Percentiles rank a stretch among this genome's conserved stretches.
These are phyloP conservation scores for Aspergillus puulaauensis DNA, from an alignment of 2,329 filamentous ascomycete species.

Conservation along the genomic window DNA sequence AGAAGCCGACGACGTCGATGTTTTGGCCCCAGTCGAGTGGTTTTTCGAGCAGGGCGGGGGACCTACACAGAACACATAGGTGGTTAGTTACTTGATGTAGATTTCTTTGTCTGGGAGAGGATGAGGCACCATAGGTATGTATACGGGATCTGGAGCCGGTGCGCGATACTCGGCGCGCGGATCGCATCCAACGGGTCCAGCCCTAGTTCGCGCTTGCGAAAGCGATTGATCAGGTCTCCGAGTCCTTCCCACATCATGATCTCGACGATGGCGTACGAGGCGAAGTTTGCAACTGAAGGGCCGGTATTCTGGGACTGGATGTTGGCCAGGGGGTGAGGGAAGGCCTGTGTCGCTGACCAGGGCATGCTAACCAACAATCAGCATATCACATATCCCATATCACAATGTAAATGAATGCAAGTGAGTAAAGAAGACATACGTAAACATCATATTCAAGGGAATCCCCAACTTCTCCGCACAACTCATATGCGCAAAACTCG, in stretches of 20 bases:
- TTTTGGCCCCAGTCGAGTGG: slow-evolving; percentile 72
- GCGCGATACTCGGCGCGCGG: slow-evolving; percentile 78
- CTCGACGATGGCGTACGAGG: slow-evolving; percentile 81
- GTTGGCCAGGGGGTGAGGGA: slow-evolving; percentile 83
- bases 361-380: slow-evolving; percentile 63
- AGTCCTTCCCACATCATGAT: slow-evolving; percentile 93
- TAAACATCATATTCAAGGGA: slow-evolving; percentile 85
- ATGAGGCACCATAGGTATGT: slow-evolving; percentile 77
- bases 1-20: slow-evolving; percentile 75
- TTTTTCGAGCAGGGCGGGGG: slow-evolving; percentile 74
- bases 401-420: too few species aligned
- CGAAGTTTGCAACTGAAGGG: slow-evolving; percentile 73
- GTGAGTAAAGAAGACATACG: slow-evolving; percentile 46
- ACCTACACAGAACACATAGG: slow-evolving; percentile 43
- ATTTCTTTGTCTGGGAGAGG: too few species aligned
- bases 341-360: slow-evolving; percentile 81
- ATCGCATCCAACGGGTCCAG: slow-evolving; percentile 76
- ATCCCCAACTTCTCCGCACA: slow-evolving; percentile 77
- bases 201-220: slow-evolving; percentile 71
- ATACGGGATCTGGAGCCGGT: slow-evolving; percentile 73
- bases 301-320: slow-evolving; percentile 76
- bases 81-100: neutral
- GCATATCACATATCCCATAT: neutral
- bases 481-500: slow-evolving; percentile 74
- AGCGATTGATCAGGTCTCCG: slow-evolving; percentile 87